Evolutionary conservation across 805 yeast genomes (phyloP).

Genomic region (Hanseniaspora clermontiae): DNA sequence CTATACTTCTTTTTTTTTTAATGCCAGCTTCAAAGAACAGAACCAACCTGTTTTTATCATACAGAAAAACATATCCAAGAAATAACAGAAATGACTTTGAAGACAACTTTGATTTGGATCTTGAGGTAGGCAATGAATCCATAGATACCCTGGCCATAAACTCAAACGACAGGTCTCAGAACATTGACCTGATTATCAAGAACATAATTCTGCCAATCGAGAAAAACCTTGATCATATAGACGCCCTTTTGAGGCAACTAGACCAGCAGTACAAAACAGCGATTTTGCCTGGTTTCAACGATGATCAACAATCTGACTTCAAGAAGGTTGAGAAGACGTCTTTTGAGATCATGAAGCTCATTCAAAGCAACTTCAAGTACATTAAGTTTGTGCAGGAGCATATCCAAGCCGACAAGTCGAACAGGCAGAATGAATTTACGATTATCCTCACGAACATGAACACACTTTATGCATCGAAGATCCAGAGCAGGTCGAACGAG

Average conservation of each 20-base stretch:
- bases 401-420: constrained; percentile 29
- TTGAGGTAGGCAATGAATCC: constrained; percentile 26
- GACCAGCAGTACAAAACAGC: constrained; percentile 59
- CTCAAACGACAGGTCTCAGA: constrained; percentile 59
- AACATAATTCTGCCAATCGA: constrained; percentile 44
- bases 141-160: constrained; percentile 29
- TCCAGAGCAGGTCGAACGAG: constrained; percentile 63
- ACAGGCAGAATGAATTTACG: constrained; percentile 36
- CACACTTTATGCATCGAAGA: constrained; percentile 69
- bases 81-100: constrained; percentile 29
- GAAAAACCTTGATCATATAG: constrained; percentile 41
- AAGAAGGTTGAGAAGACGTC: constrained; percentile 67
- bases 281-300: constrained; percentile 76
- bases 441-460: constrained; percentile 67
- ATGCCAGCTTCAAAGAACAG: constrained; percentile 55
- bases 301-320: constrained; percentile 56
- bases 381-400: constrained; percentile 52
- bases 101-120: constrained; percentile 22
- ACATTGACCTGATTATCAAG: constrained; percentile 35
- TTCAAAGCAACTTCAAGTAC: constrained; percentile 66
- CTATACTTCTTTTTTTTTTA: neutral
- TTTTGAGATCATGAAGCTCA: constrained; percentile 55
- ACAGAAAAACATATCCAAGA: constrained; percentile 74
- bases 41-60: constrained; percentile 81
- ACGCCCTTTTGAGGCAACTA: constrained; percentile 43